phyloP scores from a whole-genome alignment of 1,284 basidiomycete species.

The Ceratobasidium sp. region DNA sequence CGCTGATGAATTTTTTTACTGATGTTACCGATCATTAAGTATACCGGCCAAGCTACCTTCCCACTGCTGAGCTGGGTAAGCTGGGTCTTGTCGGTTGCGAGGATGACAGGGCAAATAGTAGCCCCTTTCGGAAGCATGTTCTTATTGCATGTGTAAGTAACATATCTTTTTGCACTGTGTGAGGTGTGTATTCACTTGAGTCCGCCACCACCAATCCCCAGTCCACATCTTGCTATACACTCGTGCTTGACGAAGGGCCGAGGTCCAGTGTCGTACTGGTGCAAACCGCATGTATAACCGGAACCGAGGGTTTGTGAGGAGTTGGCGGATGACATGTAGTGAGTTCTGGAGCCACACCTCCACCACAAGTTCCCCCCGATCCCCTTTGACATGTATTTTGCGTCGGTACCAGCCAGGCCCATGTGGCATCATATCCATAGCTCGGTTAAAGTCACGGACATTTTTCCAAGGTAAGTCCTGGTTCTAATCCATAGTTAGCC shows the following conservation, averaged over 20 bases:
- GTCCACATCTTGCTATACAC: slow-evolving; percentile 41
- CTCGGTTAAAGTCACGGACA: slow-evolving; percentile 43
- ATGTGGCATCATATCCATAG: slow-evolving; percentile 46
- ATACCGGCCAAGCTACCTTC: slow-evolving; percentile 40
- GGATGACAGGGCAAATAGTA: slow-evolving; percentile 39
- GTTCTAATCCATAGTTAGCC: background rate
- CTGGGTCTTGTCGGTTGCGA: slow-evolving; percentile 42
- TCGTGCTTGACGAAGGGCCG: background rate
- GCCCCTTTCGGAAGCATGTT: slow-evolving; percentile 24
- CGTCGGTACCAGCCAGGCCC: slow-evolving; percentile 47
- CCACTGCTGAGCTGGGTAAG: slow-evolving; percentile 37
- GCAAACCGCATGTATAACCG: slow-evolving; percentile 13
- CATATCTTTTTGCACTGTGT: too few species aligned
- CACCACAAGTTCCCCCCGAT: slow-evolving; percentile 45
- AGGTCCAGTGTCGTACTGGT: slow-evolving; percentile 1
- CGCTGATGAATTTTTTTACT: slow-evolving; percentile 25
- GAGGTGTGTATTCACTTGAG: slow-evolving; percentile 40
- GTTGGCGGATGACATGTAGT: slow-evolving; percentile 48
- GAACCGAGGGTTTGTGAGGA: slow-evolving; percentile 38
- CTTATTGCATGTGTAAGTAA: too few species aligned
- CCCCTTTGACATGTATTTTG: slow-evolving; percentile 45
- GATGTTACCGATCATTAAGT: slow-evolving; percentile 43
- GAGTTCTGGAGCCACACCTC: slow-evolving; percentile 50
- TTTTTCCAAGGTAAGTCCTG: slow-evolving; percentile 44
- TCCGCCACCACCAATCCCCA: slow-evolving; percentile 41